Base-by-base conservation (phyloP, 192 early-diverging fungal genomes). In the Lobosporangium transversale region DNA sequence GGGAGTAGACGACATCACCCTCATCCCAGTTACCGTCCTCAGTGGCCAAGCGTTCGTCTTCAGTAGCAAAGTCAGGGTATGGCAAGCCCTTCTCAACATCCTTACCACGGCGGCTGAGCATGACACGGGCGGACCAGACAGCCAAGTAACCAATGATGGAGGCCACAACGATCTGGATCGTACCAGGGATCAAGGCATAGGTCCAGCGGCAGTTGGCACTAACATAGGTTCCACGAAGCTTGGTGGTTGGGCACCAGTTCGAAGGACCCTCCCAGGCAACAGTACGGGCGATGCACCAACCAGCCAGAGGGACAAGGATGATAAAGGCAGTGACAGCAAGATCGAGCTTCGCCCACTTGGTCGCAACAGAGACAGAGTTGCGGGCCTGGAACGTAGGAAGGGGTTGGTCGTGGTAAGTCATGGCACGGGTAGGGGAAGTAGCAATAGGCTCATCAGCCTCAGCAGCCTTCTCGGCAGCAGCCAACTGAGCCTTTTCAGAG, bases 21-120 rank as follows among this genome's bases (percentile, higher is more conserved):
- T 76, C 73, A 26, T 76, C 73, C 73, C 73, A 76, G 64, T 76
- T 76, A 11, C 73, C 73, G n/a, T 76, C 73, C 59, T 76, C 73
- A 43, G 52, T 37, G 20, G 64, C 14, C 1, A 62, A 49, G 12
- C 59, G 32, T 31, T 76, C 73, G 35, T 76, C 73, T 51, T 76
- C 65, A 12, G 27, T 32, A 0, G 31, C 58, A 4, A 76, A 62
- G 7, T 76, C 59, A 20, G 73, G 73, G 53, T 62, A 67, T 20
- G 73, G 65, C n/a, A 76, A 29, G 10, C 64, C 64, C 18, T 33
- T 67, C 64, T 76, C 73, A 17, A 62, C 58, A 62, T 76, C 73
- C 4, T 56, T 48, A 51, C 73, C 73, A 14, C 73, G 73, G 21
- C 73, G 73, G 29, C 59, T 12, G 4, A 76, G 35, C 11, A 65